These are phyloP conservation scores for Trichothecium sympodiale DNA, from an alignment of 2,329 filamentous ascomycete genomes.

Conservation along the genomic window DNA sequence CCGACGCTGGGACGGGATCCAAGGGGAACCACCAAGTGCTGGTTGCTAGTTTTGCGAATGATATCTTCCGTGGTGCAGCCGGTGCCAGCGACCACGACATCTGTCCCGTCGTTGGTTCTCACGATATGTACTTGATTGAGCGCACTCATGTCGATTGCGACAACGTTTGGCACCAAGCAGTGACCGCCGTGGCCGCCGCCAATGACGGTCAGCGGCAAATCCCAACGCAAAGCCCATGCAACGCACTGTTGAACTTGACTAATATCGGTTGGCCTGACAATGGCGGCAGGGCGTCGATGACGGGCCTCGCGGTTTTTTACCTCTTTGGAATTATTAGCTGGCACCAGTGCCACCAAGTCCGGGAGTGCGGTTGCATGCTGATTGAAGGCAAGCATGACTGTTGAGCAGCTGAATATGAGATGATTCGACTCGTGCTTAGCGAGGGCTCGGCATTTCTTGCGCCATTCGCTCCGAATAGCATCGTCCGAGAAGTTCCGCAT, in stretches of 20 bases:
- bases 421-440: constrained; percentile 24
- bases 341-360: constrained; percentile 30
- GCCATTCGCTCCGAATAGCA: constrained; percentile 30
- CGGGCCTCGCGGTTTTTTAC: constrained; percentile 44
- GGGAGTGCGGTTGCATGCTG: constrained; percentile 28
- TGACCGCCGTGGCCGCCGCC: constrained; percentile 51
- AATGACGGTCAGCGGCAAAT: constrained; percentile 34
- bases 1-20: constrained; percentile 53
- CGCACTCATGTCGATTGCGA: constrained; percentile 46
- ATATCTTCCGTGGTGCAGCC: constrained; percentile 48
- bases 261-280: constrained; percentile 34
- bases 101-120: constrained; percentile 9
- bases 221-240: constrained; percentile 40
- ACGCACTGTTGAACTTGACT: constrained; percentile 43
- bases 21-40: constrained; percentile 43
- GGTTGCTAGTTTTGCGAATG: constrained; percentile 30
- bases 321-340: constrained; percentile 14
- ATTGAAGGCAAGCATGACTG: constrained; percentile 40
- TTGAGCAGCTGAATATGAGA: constrained; percentile 37
- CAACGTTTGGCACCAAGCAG: constrained; percentile 39
- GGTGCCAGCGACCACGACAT: constrained; percentile 37
- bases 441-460: constrained; percentile 37
- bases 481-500: constrained; percentile 19
- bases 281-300: constrained; percentile 27
- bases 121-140: constrained; percentile 40